Evolutionary conservation across 2,329 filamentous ascomycete genomes (phyloP).

Genomic region (Phyllosticta citriasiana): DNA sequence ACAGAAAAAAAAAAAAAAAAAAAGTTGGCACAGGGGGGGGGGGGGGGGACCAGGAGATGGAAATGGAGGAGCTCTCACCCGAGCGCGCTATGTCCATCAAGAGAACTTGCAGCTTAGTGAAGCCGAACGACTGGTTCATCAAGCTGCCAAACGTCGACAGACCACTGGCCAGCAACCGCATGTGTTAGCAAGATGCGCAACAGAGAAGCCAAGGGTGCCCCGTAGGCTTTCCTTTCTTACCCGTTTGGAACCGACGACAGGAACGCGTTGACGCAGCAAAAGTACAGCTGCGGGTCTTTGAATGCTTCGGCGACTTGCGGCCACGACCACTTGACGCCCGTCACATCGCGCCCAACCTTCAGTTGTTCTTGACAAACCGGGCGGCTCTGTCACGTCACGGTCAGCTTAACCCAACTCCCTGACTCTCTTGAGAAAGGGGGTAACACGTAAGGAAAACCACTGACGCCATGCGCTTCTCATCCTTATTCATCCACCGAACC

Average conservation of each 20-base stretch:
- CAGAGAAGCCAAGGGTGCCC: no score
- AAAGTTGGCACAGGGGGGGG: no score
- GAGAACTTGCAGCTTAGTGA: conserved; percentile 22
- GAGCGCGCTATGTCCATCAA: conserved; percentile 23
- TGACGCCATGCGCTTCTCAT: conserved; percentile 10
- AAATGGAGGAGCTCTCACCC: conserved; percentile 4
- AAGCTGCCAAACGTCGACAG: conserved; percentile 6
- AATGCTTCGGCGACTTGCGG: conserved; percentile 7
- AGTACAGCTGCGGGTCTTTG: conserved; percentile 8
- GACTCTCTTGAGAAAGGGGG: no score
- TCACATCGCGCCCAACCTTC: conserved; percentile 5
- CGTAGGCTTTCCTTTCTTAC: neutral
- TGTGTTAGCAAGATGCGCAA: neutral
- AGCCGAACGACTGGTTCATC: conserved; percentile 8
- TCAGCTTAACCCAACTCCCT: neutral
- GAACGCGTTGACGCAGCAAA: conserved; percentile 9
- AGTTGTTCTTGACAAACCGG: conserved; percentile 4
- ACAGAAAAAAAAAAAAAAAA: no score
- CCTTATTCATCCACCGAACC: conserved; percentile 15
- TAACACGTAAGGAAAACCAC: neutral
- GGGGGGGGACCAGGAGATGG: no score
- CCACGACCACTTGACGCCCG: conserved; percentile 8
- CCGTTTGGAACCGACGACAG: conserved; percentile 10
- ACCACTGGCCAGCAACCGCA: neutral
- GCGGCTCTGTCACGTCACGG: neutral